Base-by-base conservation (phyloP, 1,139 yeast species). In the Magnusiomyces tetraspermus region DNA sequence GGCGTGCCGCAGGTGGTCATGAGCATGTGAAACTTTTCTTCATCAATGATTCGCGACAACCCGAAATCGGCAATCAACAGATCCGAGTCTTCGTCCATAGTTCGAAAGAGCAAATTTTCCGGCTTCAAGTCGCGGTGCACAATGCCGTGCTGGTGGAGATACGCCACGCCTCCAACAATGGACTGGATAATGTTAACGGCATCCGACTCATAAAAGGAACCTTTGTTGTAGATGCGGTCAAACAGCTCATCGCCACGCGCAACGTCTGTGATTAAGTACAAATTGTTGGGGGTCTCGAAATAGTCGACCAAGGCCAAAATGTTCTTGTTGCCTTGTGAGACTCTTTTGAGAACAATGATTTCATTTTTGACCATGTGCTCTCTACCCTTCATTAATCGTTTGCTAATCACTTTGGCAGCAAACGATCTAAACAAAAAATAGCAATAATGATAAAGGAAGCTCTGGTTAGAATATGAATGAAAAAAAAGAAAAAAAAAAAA, bases 71-170 rank as follows among this genome's bases (percentile, higher is more conserved):
- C 90, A 51, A 85, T 71, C 48, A 85, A 71, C 49, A 83, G 67
- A 59, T 76, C 79, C 45, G 76, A 75, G 43, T 76, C 71, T 49
- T 67, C 70, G 48, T 67, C 72, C 23, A 67, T 61, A 5, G 73
- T 67, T 36, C 67, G 65, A 56, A 90, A 74, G 54, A 92, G 71
- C 51, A 92, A 79, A 63, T 92, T 92, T 65, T 92, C 98, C 0
- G 97, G 97, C 67, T 92, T 92, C 59, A 92, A 74, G 68, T 92
- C 98, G 51, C 97, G 76, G 67, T 92, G 98, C 15, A 88, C 94
- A 53, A 90, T 79, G 48, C 88, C 86, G 59, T 83, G 80, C 11
- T 76, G 72, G 66, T 90, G 97, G 59, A 90, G 74, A 62, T 86
- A 86, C 41, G 76, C 75, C 44, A 90, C 75, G 2, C 76, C 76